phyloP scores from a whole-genome alignment of 129 eudicot species.

The Dittrichia graveolens region DNA sequence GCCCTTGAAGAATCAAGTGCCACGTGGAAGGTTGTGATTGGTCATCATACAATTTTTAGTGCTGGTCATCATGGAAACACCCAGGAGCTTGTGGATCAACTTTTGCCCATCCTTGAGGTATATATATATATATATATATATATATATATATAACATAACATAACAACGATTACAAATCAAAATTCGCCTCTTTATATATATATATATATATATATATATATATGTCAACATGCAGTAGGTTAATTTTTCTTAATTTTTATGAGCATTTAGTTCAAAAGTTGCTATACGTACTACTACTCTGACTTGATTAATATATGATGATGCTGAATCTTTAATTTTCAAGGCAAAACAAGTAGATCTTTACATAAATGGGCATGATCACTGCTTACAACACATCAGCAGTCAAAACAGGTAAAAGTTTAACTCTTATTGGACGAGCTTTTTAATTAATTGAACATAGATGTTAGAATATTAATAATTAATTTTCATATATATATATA shows the following conservation, averaged over 20 bases:
- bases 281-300: neutral
- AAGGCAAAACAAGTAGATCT: conserved; percentile 80
- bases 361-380: conserved; percentile 91
- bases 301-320: too few relatives aligned
- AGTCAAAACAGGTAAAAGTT: conserved; percentile 50
- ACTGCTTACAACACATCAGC: conserved; percentile 76
- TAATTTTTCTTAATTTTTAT: too few relatives aligned
- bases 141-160: too few relatives aligned
- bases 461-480: too few relatives aligned
- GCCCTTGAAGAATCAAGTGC: conserved; percentile 71
- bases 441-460: too few relatives aligned
- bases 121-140: too few relatives aligned
- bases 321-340: neutral
- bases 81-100: conserved; percentile 57
- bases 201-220: too few relatives aligned
- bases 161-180: too few relatives aligned
- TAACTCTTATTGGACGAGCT: too few relatives aligned
- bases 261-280: neutral
- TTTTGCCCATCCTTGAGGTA: conserved; percentile 82
- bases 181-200: too few relatives aligned
- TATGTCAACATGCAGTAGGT: too few relatives aligned
- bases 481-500: too few relatives aligned
- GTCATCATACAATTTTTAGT: conserved; percentile 77
- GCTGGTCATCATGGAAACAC: conserved; percentile 75
- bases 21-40: conserved; percentile 84